These are phyloP conservation scores for Epichloe amarillans DNA, from an alignment of 2,329 filamentous ascomycete genomes.

Conservation along the genomic window DNA sequence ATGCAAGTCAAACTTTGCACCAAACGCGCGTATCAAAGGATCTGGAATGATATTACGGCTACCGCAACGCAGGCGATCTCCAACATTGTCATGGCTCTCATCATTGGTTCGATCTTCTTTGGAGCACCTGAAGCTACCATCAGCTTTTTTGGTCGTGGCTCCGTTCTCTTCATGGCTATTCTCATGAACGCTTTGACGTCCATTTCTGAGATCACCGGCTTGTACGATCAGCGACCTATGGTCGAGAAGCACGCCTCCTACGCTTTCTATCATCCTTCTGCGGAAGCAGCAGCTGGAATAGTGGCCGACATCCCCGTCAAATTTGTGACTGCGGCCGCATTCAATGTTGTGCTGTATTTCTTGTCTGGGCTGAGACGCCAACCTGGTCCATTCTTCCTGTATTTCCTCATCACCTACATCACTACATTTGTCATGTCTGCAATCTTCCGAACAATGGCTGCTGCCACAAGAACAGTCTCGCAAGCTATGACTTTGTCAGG, in stretches of 20 bases:
- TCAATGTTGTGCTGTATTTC: conserved; percentile 47
- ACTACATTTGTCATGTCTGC: conserved; percentile 61
- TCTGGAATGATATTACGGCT: conserved; percentile 37
- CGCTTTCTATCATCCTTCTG: conserved; percentile 36
- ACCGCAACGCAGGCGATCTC: conserved; percentile 31
- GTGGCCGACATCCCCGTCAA: conserved; percentile 45
- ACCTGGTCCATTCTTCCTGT: conserved; percentile 61
- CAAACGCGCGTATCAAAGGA: conserved; percentile 35
- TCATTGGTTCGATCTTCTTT: conserved; percentile 49
- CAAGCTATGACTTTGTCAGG: conserved; percentile 42
- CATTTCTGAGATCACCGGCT: conserved; percentile 38
- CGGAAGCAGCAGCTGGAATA: conserved; percentile 41
- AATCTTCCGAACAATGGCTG: conserved; percentile 61
- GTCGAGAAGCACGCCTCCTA: conserved; percentile 36
- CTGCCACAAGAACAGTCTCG: conserved; percentile 51
- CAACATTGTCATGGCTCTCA: conserved; percentile 43
- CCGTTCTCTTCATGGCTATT: conserved; percentile 46
- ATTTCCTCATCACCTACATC: conserved; percentile 55
- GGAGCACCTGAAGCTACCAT: conserved; percentile 33
- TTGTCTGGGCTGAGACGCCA: conserved; percentile 39
- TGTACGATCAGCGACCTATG: conserved; percentile 32
- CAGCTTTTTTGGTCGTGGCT: conserved; percentile 40
- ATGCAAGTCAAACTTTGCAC: conserved; percentile 41
- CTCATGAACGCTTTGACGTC: conserved; percentile 45
- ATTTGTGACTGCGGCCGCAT: conserved; percentile 32